Evolutionary conservation across 1,284 basidiomycete species (phyloP).

Genomic region (Ceratobasidium sp.): DNA sequence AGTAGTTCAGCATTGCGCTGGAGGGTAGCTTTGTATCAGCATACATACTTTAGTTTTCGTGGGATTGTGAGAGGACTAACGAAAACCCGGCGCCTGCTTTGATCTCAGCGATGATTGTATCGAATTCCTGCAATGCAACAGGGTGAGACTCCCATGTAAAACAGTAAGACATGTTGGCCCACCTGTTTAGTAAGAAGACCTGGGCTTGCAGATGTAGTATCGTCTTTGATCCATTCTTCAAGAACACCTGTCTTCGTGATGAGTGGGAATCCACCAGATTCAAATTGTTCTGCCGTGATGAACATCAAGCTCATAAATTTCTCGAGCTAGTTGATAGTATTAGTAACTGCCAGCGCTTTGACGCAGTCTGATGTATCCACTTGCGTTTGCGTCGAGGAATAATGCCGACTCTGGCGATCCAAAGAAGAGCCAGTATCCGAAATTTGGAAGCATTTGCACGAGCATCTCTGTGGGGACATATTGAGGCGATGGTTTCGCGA

Average conservation of each 20-base stretch:
- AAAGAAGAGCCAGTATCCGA: slow-evolving; percentile 38
- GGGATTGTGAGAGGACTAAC: neutral
- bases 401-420: slow-evolving; percentile 5
- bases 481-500: neutral
- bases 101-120: slow-evolving; percentile 20
- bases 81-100: slow-evolving; percentile 22
- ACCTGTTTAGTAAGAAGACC: slow-evolving; percentile 22
- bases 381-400: slow-evolving; percentile 35
- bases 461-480: neutral
- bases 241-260: slow-evolving; percentile 26
- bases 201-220: neutral
- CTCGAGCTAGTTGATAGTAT: slow-evolving; percentile 1
- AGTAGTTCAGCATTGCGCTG: slow-evolving; percentile 38
- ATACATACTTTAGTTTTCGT: neutral
- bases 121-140: slow-evolving; percentile 8
- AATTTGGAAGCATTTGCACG: slow-evolving; percentile 2
- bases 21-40: neutral
- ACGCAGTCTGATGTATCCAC: neutral
- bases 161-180: neutral
- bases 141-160: too few relatives aligned
- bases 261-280: neutral
- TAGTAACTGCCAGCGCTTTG: neutral
- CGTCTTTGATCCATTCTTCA: slow-evolving; percentile 14
- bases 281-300: slow-evolving; percentile 3
- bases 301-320: slow-evolving; percentile 18